These are phyloP conservation scores for Vitis rotundifolia DNA, from an alignment of 164 flowering plant genomes.

Conservation along the genomic window DNA sequence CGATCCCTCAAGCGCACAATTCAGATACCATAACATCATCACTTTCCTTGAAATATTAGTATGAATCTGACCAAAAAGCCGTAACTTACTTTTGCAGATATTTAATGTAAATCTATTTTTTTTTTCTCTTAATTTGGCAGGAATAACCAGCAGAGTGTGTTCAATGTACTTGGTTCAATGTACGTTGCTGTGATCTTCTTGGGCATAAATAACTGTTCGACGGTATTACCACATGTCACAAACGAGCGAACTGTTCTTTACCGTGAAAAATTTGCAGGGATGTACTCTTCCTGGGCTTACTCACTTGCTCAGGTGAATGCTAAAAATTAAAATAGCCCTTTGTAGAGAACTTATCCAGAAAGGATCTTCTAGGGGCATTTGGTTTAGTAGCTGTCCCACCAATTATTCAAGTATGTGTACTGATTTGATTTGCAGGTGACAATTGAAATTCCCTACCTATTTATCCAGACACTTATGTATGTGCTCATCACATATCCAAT, in stretches of 20 bases:
- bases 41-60: no score
- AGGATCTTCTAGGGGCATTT: no score
- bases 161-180: conserved; percentile 60
- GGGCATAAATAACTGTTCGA: conserved; percentile 62
- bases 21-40: no score
- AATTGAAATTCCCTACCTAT: conserved; percentile 49
- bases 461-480: conserved; percentile 23
- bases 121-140: conserved; percentile 23
- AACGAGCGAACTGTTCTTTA: conserved; percentile 61
- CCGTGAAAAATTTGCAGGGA: conserved; percentile 73
- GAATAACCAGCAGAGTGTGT: conserved; percentile 48
- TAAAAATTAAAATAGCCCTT: background rate
- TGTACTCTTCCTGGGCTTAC: conserved; percentile 75
- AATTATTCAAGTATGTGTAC: background rate
- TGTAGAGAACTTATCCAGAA: background rate
- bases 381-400: no score
- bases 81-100: background rate
- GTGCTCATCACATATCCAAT: conserved; percentile 48
- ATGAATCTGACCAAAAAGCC: no score
- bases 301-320: conserved; percentile 62
- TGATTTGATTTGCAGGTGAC: conserved; percentile 34
- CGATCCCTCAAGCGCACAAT: no score
- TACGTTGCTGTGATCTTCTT: conserved; percentile 39
- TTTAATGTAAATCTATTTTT: background rate
- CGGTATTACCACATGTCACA: conserved; percentile 48